A percentile compares a stretch with the other conserved stretches of the same genome.
Evolutionary conservation across 1,284 basidiomycete species (phyloP).

Genomic region (Cutaneotrichosporon sp.): DNA sequence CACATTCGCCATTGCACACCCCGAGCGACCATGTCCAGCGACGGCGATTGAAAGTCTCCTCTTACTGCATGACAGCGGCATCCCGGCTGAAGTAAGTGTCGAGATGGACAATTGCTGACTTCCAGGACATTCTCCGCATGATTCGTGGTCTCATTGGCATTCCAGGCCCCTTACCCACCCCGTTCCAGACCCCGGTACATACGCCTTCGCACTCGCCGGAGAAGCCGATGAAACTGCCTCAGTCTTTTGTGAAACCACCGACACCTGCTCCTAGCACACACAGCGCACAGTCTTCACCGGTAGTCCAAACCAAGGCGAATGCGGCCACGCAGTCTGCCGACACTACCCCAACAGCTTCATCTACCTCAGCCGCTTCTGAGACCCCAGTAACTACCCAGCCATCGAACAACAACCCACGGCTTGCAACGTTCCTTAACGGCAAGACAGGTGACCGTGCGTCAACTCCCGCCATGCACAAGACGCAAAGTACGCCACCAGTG

Average conservation of each 20-base stretch:
- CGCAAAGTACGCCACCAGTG: background rate
- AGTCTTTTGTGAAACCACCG: too few relatives aligned
- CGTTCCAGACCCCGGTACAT: background rate
- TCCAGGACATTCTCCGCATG: conserved; percentile 1
- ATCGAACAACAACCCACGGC: background rate
- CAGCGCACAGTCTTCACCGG: too few relatives aligned
- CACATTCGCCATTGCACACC: background rate
- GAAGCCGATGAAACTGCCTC: too few relatives aligned
- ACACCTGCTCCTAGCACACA: too few relatives aligned
- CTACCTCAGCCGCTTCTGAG: background rate
- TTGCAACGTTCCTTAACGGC: background rate
- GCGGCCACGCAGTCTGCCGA: too few relatives aligned
- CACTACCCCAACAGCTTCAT: background rate
- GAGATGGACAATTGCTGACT: background rate
- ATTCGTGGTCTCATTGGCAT: background rate
- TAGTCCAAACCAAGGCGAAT: too few relatives aligned
- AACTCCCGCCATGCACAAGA: background rate
- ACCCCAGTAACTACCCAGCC: background rate
- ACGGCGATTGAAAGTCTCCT: background rate
- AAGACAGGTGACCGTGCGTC: background rate
- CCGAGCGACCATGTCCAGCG: background rate
- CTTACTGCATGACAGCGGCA: background rate
- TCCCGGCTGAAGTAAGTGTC: background rate
- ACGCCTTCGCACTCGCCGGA: background rate
- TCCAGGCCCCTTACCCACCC: background rate